Evolutionary conservation across 441 rosid genomes (phyloP), one percentile per base, ranked within the genome.

Genomic region (Pelargonium myrrhifolium): DNA sequence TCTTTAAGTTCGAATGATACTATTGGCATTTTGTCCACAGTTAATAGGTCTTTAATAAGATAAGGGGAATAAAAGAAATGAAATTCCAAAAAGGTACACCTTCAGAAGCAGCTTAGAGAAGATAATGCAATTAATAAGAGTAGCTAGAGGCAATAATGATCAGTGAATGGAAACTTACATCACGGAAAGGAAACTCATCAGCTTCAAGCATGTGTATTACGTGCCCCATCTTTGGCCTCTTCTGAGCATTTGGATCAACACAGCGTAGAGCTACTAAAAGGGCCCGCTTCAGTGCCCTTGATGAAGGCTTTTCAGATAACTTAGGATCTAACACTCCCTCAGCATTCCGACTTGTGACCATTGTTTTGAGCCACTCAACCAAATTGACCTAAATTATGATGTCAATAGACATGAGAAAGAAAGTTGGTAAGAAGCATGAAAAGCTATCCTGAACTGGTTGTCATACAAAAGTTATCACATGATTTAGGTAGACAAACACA

Each of bases 301-400:
- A 87, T 10, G 96, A 76, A 66, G 97, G 99, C 76, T 78, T 85
- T 12, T 72, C 86, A 59, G 85, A 93, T 3, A 94, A 88, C 51
- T 81, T 83, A 14, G 91, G 90, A 73, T 94, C 99, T 26, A 88
- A 79, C 22, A 91, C 97, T 82, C 88, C 97, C 68, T 94, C 97
- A 1, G 96, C 68, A 39, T 86, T 84, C 82, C 93, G 79, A 74
- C 69, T 74, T 65, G 93, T 95, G 3, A 91, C 97, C 97, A 94
- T 91, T 92, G 87, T 86, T 76, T 94, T 94, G 71, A 91, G 83
- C 99, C 97, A 94, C 76, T 94, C 97, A 11, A 94, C 97, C 58
- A 94, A 75, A 81, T 94, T 94, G 68, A 94, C 96, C 99, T 94
- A 66, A 71, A 73, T 6, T 58, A 69, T 4, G 39, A 56, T 61